phyloP scores from a whole-genome alignment of 2,329 filamentous ascomycete species.

The Trichoderma guizhouense region DNA sequence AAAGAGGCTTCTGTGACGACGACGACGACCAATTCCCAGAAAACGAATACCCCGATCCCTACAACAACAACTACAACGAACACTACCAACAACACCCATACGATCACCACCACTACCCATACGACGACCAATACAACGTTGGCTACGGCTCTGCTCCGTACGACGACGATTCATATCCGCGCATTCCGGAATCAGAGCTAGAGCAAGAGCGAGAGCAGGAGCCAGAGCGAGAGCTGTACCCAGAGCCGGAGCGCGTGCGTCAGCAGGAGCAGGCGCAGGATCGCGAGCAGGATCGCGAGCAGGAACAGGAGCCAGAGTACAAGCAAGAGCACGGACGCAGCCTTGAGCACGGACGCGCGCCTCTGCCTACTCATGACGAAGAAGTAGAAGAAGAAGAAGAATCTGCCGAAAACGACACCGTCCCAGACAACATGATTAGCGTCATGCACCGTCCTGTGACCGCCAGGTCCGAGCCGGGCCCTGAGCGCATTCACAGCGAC shows the following conservation, averaged over 20 bases:
- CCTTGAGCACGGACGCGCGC: not conserved
- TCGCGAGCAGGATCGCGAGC: constrained; percentile 48
- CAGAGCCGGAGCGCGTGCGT: not conserved
- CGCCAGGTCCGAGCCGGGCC: constrained; percentile 19
- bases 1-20: constrained; percentile 55
- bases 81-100: constrained; percentile 20
- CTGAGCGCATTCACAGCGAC: not conserved
- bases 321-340: not conserved
- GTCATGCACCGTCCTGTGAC: constrained; percentile 17
- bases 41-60: constrained; percentile 2
- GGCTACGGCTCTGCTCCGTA: not conserved
- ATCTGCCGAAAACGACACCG: not conserved
- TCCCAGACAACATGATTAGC: constrained; percentile 2
- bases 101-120: constrained; percentile 5
- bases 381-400: constrained; percentile 1
- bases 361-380: constrained; percentile 12
- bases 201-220: not conserved
- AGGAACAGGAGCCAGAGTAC: constrained; percentile 34
- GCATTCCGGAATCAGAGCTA: not conserved
- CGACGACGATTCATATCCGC: not conserved
- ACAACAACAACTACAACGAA: constrained; percentile 36
- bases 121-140: constrained; percentile 4
- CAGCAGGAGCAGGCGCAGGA: not conserved
- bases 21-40: constrained; percentile 34
- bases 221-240: not conserved